A percentile compares a stretch with the other conserved stretches of the same genome.
Evolutionary conservation across 192 early-diverging fungal species (phyloP).

Genomic region (Umbelopsis vinacea): DNA sequence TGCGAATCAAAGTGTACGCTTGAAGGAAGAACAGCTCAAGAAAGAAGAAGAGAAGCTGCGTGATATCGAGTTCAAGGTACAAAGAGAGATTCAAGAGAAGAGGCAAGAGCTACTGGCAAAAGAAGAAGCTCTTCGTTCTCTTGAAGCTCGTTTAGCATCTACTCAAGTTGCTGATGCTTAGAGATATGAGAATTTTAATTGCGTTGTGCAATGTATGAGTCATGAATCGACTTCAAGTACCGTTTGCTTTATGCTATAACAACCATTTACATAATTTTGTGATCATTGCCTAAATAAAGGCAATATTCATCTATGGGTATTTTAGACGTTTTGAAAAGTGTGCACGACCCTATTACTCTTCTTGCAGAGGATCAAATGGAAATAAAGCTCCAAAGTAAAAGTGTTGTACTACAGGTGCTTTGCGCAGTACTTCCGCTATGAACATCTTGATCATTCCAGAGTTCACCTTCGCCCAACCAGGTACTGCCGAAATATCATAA

Average conservation of each 20-base stretch:
- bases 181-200: not conserved
- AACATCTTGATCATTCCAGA: slow-evolving; percentile 95
- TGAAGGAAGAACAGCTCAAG: slow-evolving; percentile 59
- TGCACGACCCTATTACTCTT: not conserved
- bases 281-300: slow-evolving; percentile 5
- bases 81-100: slow-evolving; percentile 60
- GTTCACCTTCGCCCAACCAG: slow-evolving; percentile 90
- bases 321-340: not conserved
- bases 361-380: slow-evolving; percentile 55
- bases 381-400: slow-evolving; percentile 88
- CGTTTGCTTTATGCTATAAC: not conserved
- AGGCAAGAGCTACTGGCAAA: slow-evolving; percentile 59
- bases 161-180: slow-evolving; percentile 42
- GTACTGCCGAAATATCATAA: slow-evolving; percentile 89
- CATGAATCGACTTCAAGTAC: not conserved
- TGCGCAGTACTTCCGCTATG: slow-evolving; percentile 85
- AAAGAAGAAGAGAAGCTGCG: slow-evolving; percentile 62
- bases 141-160: slow-evolving; percentile 53
- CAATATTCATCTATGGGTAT: slow-evolving; percentile 12
- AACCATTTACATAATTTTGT: slow-evolving; percentile 1
- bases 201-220: no score
- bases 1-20: slow-evolving; percentile 41
- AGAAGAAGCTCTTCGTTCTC: slow-evolving; percentile 55
- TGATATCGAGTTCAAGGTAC: slow-evolving; percentile 56
- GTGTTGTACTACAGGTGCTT: slow-evolving; percentile 97